Conservation (phyloP, 257 asterid species). For the Solanum chiquidenum region DNA sequence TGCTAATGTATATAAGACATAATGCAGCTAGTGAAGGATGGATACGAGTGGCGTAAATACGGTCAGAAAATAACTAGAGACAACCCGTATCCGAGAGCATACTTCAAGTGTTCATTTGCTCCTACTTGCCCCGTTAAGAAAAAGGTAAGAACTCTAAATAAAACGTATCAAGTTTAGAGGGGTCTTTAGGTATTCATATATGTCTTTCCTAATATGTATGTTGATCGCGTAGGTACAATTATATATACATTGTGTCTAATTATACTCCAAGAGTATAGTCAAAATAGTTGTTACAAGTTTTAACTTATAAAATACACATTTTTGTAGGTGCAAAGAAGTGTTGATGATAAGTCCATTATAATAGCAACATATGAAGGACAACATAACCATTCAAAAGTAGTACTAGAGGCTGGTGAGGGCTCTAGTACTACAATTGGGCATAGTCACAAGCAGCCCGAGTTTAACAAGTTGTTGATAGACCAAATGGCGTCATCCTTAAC, state of each 20-base stretch:
- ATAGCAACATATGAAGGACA: constrained; percentile 68
- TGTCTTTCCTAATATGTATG: not conserved
- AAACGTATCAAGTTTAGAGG: not conserved
- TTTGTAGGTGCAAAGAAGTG: constrained; percentile 29
- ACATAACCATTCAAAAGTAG: constrained; percentile 47
- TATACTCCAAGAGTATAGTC: not conserved
- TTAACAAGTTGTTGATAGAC: constrained; percentile 2
- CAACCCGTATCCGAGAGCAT: constrained; percentile 93
- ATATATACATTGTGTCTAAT: not conserved
- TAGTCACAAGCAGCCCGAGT: not conserved
- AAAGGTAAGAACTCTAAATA: constrained; percentile 36
- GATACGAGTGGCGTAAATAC: constrained; percentile 87
- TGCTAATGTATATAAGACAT: not conserved
- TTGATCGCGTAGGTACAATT: not conserved
- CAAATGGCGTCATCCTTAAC: constrained; percentile 4
- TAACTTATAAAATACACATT: not conserved
- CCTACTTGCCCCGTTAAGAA: constrained; percentile 82
- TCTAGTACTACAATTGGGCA: not conserved
- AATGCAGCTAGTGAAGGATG: constrained; percentile 69
- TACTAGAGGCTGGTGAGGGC: not conserved
- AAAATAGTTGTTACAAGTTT: not conserved
- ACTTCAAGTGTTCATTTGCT: constrained; percentile 85
- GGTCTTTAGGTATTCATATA: not conserved
- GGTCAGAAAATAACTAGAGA: constrained; percentile 90
- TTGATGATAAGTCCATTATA: constrained; percentile 48